phyloP scores from a whole-genome alignment of 164 flowering plant species.

The Tetrastigma voinierianum region DNA sequence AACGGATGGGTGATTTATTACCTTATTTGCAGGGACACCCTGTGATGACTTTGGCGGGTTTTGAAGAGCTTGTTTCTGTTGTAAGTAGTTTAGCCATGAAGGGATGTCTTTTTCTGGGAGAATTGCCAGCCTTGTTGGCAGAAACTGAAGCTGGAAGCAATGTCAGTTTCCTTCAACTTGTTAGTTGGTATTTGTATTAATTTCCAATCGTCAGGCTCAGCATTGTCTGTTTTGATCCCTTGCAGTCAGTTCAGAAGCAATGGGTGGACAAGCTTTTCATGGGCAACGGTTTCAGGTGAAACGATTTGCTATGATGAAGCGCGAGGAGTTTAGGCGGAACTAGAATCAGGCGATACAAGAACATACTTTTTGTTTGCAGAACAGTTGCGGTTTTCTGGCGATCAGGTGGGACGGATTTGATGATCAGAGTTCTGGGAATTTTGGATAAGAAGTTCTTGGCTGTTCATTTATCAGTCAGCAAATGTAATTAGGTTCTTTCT shows the following conservation, averaged over 20 bases:
- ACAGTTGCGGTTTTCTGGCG: conserved; percentile 82
- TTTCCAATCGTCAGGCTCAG: background rate
- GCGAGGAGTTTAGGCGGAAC: conserved; percentile 41
- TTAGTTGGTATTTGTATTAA: background rate
- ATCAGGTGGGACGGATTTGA: conserved; percentile 48
- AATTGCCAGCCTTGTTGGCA: conserved; percentile 62
- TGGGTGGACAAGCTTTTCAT: conserved; percentile 74
- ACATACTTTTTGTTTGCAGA: conserved; percentile 71
- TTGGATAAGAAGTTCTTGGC: too few relatives aligned
- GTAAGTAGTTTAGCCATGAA: conserved; percentile 71
- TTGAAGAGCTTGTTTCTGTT: conserved; percentile 51
- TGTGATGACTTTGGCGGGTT: conserved; percentile 46
- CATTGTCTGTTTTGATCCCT: conserved; percentile 1
- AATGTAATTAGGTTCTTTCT: too few relatives aligned
- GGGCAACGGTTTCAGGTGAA: conserved; percentile 60
- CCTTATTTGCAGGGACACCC: conserved; percentile 67
- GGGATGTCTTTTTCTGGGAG: conserved; percentile 66
- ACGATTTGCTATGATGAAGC: conserved; percentile 39
- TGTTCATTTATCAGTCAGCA: too few relatives aligned
- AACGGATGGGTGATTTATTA: background rate
- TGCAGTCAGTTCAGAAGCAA: conserved; percentile 35
- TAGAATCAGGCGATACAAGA: conserved; percentile 27
- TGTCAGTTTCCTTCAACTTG: conserved; percentile 28
- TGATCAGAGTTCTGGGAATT: too few relatives aligned
- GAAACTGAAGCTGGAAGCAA: conserved; percentile 47